These are phyloP conservation scores for Lasiodiplodia sp. DNA, from an alignment of 2,329 filamentous ascomycete species.

Conservation along the genomic window DNA sequence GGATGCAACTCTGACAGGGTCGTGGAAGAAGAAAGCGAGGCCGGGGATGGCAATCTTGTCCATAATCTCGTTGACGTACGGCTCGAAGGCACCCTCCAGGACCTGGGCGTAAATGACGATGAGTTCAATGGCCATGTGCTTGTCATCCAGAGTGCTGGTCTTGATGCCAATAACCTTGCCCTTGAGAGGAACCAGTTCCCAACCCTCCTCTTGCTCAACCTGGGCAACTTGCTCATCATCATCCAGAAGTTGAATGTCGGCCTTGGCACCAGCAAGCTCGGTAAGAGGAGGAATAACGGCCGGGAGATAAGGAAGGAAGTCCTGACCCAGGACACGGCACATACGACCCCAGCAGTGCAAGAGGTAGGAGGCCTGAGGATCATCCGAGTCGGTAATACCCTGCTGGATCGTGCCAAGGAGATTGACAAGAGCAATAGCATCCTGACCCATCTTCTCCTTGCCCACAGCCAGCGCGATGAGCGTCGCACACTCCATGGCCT, in stretches of 20 bases:
- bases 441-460: constrained; percentile 86
- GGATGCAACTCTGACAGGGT: constrained; percentile 92
- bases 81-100: constrained; percentile 89
- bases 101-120: constrained; percentile 97
- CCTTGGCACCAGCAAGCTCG: constrained; percentile 90
- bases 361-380: constrained; percentile 94
- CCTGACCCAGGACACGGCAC: constrained; percentile 89
- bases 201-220: constrained; percentile 93
- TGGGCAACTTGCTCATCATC: constrained; percentile 94
- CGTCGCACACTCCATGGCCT: constrained; percentile 99
- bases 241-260: constrained; percentile 94
- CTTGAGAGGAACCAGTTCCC: constrained; percentile 96
- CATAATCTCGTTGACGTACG: constrained; percentile 91
- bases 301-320: constrained; percentile 91
- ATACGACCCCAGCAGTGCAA: constrained; percentile 99
- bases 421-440: constrained; percentile 87
- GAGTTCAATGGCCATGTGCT: constrained; percentile 99
- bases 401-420: constrained; percentile 85
- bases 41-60: constrained; percentile 95
- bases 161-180: constrained; percentile 99
- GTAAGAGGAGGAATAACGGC: constrained; percentile 94
- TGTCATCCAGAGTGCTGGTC: constrained; percentile 95
- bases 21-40: constrained; percentile 98
- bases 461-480: constrained; percentile 94
- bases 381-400: constrained; percentile 83